Evolutionary conservation across 2,329 filamentous ascomycete genomes (phyloP).

Genomic region (Samsoniella hepiali): DNA sequence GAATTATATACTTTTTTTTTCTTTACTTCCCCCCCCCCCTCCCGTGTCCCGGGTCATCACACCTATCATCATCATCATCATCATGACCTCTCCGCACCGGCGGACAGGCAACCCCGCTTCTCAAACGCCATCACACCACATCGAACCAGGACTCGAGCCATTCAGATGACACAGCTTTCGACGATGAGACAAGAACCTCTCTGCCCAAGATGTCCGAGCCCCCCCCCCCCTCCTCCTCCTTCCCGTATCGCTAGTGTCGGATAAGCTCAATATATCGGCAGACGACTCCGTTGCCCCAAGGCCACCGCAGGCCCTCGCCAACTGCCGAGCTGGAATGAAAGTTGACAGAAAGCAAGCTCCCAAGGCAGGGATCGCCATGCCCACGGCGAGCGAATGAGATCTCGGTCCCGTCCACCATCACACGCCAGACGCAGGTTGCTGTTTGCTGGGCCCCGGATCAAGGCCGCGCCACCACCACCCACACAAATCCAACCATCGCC

Average conservation of each 20-base stretch:
- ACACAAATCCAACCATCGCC: too few relatives aligned
- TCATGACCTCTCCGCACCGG: not conserved
- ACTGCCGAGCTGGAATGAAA: constrained; percentile 3
- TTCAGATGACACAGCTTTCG: not conserved
- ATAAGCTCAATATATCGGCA: not conserved
- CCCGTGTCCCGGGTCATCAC: too few relatives aligned
- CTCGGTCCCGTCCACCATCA: not conserved
- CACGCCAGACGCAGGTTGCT: not conserved
- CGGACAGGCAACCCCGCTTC: not conserved
- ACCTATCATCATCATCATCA: not conserved
- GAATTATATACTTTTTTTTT: constrained; percentile 16
- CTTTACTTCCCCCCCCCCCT: not conserved
- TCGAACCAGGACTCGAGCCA: not conserved
- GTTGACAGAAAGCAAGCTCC: too few relatives aligned
- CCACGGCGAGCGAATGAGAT: not conserved
- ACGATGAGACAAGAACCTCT: not conserved
- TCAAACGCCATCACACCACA: not conserved
- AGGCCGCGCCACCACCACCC: too few relatives aligned
- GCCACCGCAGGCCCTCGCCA: not conserved
- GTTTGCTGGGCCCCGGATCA: too few relatives aligned
- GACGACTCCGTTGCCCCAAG: not conserved
- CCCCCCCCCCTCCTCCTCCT: too few relatives aligned
- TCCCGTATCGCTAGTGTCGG: too few relatives aligned
- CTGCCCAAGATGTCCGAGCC: too few relatives aligned
- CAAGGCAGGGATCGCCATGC: not conserved